Evolutionary conservation across 2,329 filamentous ascomycete genomes (phyloP).

Genomic region (Penicillium concentricum): DNA sequence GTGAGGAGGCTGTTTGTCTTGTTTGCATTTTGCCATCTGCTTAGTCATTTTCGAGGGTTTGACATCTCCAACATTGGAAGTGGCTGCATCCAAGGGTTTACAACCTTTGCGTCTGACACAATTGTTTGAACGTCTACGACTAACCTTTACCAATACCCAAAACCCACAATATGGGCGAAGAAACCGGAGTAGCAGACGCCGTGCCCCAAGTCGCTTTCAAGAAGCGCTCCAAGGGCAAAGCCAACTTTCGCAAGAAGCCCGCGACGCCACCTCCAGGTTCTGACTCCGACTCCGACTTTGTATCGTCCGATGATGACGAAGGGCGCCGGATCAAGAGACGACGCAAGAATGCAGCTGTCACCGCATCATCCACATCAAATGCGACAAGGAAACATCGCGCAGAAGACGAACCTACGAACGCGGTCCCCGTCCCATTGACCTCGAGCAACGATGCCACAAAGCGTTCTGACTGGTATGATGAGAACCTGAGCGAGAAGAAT

Average conservation of each 20-base stretch:
- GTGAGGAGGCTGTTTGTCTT: conserved; percentile 2
- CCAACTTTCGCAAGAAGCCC: conserved; percentile 76
- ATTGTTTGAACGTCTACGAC: not conserved
- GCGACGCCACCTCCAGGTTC: conserved; percentile 70
- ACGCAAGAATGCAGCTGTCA: conserved; percentile 68
- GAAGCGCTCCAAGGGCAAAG: conserved; percentile 76
- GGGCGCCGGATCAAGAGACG: conserved; percentile 77
- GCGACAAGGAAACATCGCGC: conserved; percentile 41
- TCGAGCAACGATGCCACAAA: conserved; percentile 85
- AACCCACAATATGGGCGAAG: conserved; percentile 29
- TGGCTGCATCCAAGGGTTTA: not conserved
- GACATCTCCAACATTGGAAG: not conserved
- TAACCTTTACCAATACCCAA: not conserved
- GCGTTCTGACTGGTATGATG: conserved; percentile 84
- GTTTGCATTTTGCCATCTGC: conserved; percentile 2
- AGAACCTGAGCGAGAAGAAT: conserved; percentile 55
- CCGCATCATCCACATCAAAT: conserved; percentile 56
- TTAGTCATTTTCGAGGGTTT: conserved; percentile 1
- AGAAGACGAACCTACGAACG: conserved; percentile 57
- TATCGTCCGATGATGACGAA: conserved; percentile 72
- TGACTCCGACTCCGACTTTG: conserved; percentile 60
- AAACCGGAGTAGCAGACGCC: conserved; percentile 19
- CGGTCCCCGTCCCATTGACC: conserved; percentile 62
- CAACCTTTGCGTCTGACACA: not conserved
- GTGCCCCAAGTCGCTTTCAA: conserved; percentile 63